Percentiles rank a stretch among this genome's conserved stretches.
These are phyloP conservation scores for Scedosporium apiospermum DNA, from an alignment of 2,329 filamentous ascomycete genomes.

Conservation along the genomic window DNA sequence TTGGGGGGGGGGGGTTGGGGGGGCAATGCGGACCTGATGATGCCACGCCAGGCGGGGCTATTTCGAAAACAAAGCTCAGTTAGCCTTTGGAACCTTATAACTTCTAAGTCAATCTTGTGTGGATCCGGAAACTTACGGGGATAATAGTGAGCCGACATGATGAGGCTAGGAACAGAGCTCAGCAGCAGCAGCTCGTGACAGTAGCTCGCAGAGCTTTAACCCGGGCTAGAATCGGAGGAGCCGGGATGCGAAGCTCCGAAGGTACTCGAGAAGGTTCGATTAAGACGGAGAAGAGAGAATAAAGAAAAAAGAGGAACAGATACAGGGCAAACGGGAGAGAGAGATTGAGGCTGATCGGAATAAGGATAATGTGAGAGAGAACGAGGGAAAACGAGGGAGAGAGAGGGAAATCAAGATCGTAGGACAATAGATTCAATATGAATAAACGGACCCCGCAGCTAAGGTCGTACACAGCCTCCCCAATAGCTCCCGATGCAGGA, in stretches of 20 bases:
- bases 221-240: background rate
- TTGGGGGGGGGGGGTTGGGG: too few relatives aligned
- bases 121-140: conserved; percentile 27
- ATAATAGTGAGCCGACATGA: conserved; percentile 36
- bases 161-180: background rate
- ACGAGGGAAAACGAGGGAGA: background rate
- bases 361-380: background rate
- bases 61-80: conserved; percentile 12
- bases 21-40: conserved; percentile 16
- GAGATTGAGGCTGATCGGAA: background rate
- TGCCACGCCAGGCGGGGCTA: conserved; percentile 31
- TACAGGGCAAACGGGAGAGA: background rate
- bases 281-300: background rate
- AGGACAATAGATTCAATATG: background rate
- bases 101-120: too few relatives aligned
- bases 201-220: background rate
- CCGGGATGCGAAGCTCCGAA: background rate
- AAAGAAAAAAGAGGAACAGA: background rate
- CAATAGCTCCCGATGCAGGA: background rate
- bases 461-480: background rate
- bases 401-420: background rate
- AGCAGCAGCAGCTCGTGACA: background rate
- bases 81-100: conserved; percentile 9
- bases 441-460: background rate
- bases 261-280: background rate